Base-by-base conservation (phyloP, 75 land plant genomes). In the Ceratopteris richardii region DNA sequence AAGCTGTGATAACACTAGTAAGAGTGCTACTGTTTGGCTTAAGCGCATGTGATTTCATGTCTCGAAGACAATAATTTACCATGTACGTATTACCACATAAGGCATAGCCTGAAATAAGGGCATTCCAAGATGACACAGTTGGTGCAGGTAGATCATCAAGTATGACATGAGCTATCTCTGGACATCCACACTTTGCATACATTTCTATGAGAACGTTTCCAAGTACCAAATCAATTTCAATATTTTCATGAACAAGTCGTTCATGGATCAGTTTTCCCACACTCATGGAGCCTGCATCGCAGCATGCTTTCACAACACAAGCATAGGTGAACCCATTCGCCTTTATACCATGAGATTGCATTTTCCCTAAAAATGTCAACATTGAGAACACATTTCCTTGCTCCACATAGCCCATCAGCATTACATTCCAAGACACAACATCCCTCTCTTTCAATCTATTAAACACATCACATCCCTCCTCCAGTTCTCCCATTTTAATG, bases 11-110 rank as follows among this genome's bases (percentile, higher is more conserved):
- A 19, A 63, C 56, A 54, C 76, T 79, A 5, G 79, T 68, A 13
- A 72, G 57, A 36, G 86, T 83, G 57, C 75, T 71, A 58, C 74
- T 33, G 59, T 79, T 70, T 31, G 82, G 82, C 27, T 17, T 1
- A 20, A 41, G 40, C 10, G 65, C 74, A 0, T 57, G 54, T 20
- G 40, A 25, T 42, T 50, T 41, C 75, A 66, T 73, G 37, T 61
- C 27, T 10, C 27, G 1, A 41, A 73, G 43, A 29, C 54, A 31
- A 12, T 69, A 52, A 55, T 75, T 29, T 1, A 78, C 82, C 44
- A 11, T 17, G 41, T 16, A 20, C 33, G 54, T 14, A 1, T 33
- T 31, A 0, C 75, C 69, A 61, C 60, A 62, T 23, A 61, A 58
- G 14, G 46, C 66, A 67, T 64, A 74, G 10, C 77, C 77, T 19